These are phyloP conservation scores for Populus davidiana DNA, from an alignment of 345 rosid genomes.

Conservation along the genomic window DNA sequence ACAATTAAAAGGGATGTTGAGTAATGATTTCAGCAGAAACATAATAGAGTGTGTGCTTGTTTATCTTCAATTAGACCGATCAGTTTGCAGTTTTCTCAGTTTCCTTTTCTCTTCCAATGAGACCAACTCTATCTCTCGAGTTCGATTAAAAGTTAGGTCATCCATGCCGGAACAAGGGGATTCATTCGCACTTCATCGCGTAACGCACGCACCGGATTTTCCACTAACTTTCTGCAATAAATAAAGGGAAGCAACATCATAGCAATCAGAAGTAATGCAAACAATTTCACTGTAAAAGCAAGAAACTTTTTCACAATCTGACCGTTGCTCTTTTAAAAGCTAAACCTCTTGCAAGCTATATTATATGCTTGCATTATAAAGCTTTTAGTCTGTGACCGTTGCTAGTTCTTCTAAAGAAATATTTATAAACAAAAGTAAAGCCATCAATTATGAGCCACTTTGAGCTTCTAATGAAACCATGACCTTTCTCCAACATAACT, in stretches of 20 bases:
- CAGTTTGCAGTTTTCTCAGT: too few relatives aligned
- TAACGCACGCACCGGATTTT: neutral
- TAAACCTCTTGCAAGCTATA: slow-evolving; percentile 6
- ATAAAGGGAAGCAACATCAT: slow-evolving; percentile 3
- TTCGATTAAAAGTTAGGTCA: too few relatives aligned
- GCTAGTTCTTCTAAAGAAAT: neutral
- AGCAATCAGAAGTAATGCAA: neutral
- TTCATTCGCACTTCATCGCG: neutral
- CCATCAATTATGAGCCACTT: neutral
- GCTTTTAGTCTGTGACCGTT: slow-evolving; percentile 7
- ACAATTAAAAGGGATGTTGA: neutral
- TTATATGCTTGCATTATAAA: too few relatives aligned
- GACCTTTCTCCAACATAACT: too few relatives aligned
- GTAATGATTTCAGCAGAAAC: neutral
- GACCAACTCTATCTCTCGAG: too few relatives aligned
- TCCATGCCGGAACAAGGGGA: neutral
- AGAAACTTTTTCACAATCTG: slow-evolving; percentile 6
- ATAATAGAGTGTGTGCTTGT: neutral
- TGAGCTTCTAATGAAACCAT: neutral
- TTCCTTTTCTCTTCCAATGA: neutral
- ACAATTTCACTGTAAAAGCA: slow-evolving; percentile 1
- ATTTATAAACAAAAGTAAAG: neutral
- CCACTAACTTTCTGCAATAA: neutral
- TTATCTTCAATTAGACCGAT: neutral
- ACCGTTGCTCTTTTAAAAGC: slow-evolving; percentile 20